Evolutionary conservation across 495 filamentous ascomycete species (phyloP).

Genomic region (Tuber microsphaerosporum): DNA sequence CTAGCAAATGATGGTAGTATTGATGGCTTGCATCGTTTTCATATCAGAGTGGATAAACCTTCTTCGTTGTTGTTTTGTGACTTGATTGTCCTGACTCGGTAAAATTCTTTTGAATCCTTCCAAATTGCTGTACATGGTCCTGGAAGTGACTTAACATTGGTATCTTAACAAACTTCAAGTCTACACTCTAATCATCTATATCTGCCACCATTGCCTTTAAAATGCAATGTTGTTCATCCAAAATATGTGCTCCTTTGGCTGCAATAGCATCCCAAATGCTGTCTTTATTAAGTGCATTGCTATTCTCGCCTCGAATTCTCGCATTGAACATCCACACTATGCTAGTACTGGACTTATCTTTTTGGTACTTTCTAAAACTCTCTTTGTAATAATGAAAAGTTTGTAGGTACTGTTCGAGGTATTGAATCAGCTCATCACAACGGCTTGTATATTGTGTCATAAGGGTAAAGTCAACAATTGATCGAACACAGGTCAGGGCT

Average conservation of each 20-base stretch:
- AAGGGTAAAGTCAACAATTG: background rate
- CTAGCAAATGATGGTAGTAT: background rate
- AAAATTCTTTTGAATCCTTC: constrained; percentile 1
- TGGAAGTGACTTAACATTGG: background rate
- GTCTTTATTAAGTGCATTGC: background rate
- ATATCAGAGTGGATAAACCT: background rate
- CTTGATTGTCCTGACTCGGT: constrained; percentile 1
- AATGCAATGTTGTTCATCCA: too few species aligned
- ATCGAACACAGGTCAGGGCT: background rate
- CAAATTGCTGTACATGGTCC: background rate
- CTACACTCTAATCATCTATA: background rate
- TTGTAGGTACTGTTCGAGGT: background rate
- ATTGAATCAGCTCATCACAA: background rate
- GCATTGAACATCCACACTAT: too few species aligned
- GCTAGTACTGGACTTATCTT: background rate
- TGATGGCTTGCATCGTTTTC: constrained; percentile 1
- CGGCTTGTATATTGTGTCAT: background rate
- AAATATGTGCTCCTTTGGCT: too few species aligned
- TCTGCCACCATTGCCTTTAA: background rate
- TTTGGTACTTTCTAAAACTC: background rate
- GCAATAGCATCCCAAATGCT: background rate
- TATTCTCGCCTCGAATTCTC: background rate
- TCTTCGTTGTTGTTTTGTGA: background rate
- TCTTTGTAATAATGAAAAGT: background rate
- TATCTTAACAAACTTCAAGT: constrained; percentile 5